These are phyloP conservation scores for Priceomyces haplophilus DNA, from an alignment of 805 yeast species.

Conservation along the genomic window DNA sequence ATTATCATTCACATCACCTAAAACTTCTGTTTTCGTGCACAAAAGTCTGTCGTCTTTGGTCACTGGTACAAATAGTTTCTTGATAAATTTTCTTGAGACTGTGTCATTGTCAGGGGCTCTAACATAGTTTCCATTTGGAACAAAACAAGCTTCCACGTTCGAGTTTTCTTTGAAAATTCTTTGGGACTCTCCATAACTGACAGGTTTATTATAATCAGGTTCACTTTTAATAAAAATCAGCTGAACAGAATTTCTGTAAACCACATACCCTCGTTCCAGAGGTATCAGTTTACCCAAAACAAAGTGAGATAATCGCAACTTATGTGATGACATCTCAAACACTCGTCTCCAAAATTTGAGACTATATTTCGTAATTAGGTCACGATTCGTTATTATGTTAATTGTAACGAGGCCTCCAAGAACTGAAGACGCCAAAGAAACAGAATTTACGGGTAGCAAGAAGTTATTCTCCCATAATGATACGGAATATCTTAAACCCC, in stretches of 20 bases:
- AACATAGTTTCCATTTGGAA: constrained; percentile 77
- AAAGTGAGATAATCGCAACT: constrained; percentile 77
- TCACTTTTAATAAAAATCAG: constrained; percentile 35
- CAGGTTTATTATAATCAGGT: constrained; percentile 62
- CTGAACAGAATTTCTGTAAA: constrained; percentile 51
- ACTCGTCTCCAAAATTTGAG: constrained; percentile 60
- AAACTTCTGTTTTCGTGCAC: constrained; percentile 8
- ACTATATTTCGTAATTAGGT: constrained; percentile 29
- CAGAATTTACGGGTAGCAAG: constrained; percentile 27
- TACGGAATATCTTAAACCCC: constrained; percentile 36
- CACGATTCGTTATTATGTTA: constrained; percentile 5
- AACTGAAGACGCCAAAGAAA: constrained; percentile 6
- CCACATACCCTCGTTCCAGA: constrained; percentile 66
- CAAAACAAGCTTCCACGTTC: constrained; percentile 51
- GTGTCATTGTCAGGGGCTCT: constrained; percentile 87
- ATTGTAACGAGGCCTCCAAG: constrained; percentile 4
- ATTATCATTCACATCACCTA: constrained; percentile 18
- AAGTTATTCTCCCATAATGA: constrained; percentile 11
- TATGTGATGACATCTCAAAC: constrained; percentile 52
- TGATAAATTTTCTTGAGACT: constrained; percentile 60
- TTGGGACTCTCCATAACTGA: constrained; percentile 44
- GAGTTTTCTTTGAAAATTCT: constrained; percentile 42
- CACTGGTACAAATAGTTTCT: constrained; percentile 74
- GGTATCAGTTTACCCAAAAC: constrained; percentile 60
- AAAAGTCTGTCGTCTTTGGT: constrained; percentile 71